A percentile compares a stretch with the other conserved stretches of the same genome.
Conservation (phyloP, 2,329 filamentous ascomycete species). For the Xylaria hypoxylon region DNA sequence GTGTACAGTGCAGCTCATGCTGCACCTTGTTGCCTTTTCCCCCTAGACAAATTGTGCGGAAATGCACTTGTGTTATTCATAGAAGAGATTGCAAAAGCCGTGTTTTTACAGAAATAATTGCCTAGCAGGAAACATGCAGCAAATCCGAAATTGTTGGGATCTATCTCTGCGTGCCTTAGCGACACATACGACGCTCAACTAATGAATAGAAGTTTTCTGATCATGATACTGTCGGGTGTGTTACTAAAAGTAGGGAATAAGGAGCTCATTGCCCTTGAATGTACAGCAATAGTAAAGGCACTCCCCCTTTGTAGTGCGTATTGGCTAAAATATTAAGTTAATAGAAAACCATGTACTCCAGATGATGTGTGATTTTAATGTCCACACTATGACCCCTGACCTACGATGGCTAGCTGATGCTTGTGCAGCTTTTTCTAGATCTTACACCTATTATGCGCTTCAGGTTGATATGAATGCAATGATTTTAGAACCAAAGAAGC, state of each 20-base stretch:
- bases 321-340: too few relatives aligned
- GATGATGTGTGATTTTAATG: neutral
- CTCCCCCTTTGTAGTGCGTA: too few relatives aligned
- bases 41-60: neutral
- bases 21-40: too few relatives aligned
- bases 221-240: neutral
- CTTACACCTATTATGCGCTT: neutral
- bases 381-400: neutral
- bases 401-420: neutral
- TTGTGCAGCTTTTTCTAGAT: neutral
- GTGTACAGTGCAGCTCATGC: too few relatives aligned
- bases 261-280: too few relatives aligned
- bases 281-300: too few relatives aligned
- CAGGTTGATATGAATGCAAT: neutral
- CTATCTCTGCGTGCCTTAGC: neutral
- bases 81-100: neutral
- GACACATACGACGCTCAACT: neutral
- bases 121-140: neutral
- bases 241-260: neutral
- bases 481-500: neutral
- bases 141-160: neutral
- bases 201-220: neutral
- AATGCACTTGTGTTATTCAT: neutral
- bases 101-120: neutral
- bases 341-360: too few relatives aligned